These are phyloP conservation scores for Paraleonurus japonicus DNA, from an alignment of 257 asterid genomes.

Conservation along the genomic window DNA sequence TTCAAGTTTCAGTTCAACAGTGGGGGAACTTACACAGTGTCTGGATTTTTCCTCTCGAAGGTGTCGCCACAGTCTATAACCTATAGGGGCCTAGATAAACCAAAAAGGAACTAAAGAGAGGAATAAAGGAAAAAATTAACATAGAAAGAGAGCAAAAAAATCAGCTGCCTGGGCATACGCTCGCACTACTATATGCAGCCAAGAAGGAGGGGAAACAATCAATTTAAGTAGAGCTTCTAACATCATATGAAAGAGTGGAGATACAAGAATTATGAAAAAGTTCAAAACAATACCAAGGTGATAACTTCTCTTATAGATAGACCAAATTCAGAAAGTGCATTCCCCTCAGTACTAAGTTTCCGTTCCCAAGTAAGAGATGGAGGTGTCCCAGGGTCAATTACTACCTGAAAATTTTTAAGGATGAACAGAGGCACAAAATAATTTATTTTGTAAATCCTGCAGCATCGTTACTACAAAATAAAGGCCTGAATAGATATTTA, in stretches of 20 bases:
- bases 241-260: conserved; percentile 15
- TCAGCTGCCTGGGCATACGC: neutral
- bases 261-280: conserved; percentile 14
- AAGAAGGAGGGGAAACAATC: neutral
- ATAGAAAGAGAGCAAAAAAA: conserved; percentile 20
- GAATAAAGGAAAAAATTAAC: neutral
- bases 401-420: conserved; percentile 41
- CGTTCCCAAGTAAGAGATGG: conserved; percentile 88
- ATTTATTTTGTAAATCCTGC: neutral
- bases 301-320: conserved; percentile 65
- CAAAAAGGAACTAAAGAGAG: conserved; percentile 10
- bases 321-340: conserved; percentile 57
- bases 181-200: neutral
- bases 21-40: conserved; percentile 36
- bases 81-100: conserved; percentile 79
- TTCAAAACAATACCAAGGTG: conserved; percentile 56
- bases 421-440: neutral
- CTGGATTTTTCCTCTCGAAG: conserved; percentile 52
- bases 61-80: conserved; percentile 74
- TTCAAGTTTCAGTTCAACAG: conserved; percentile 28
- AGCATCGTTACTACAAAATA: neutral
- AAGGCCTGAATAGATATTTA: neutral
- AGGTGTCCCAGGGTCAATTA: conserved; percentile 61
- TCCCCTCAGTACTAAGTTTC: conserved; percentile 52
- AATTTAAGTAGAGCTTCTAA: neutral